phyloP scores from a whole-genome alignment of 148 eudicot species.

The Silene uniflora region DNA sequence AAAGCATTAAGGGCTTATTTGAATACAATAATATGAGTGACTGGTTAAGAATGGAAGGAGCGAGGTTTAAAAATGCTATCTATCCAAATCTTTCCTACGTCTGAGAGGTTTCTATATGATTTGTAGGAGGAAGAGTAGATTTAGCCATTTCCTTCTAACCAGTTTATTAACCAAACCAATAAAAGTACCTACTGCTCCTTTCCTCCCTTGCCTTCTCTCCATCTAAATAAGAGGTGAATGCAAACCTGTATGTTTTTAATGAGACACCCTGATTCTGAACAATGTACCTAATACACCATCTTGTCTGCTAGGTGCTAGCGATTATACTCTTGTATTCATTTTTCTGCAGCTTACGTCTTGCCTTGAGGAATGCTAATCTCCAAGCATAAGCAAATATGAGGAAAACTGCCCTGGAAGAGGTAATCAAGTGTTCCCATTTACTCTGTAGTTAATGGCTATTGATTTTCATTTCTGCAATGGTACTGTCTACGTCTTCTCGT shows the following conservation, averaged over 20 bases:
- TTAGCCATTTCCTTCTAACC: not conserved
- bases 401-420: constrained; percentile 83
- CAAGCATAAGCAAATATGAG: constrained; percentile 78
- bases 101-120: too few relatives aligned
- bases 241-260: not conserved
- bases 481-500: not conserved
- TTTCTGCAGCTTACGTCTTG: constrained; percentile 56
- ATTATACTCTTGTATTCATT: constrained; percentile 1
- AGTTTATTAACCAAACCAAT: not conserved
- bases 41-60: not conserved
- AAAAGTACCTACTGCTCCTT: not conserved
- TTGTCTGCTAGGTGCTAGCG: not conserved
- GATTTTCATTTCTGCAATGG: not conserved
- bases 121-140: not conserved
- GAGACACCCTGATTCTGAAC: not conserved
- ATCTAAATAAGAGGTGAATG: not conserved
- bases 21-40: not conserved
- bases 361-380: constrained; percentile 72
- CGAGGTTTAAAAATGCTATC: not conserved
- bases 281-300: not conserved
- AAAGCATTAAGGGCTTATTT: not conserved
- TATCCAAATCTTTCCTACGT: too few relatives aligned
- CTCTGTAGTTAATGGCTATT: not conserved
- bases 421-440: constrained; percentile 20
- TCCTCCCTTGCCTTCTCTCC: not conserved